Percentiles rank a stretch among this genome's conserved stretches.
phyloP scores from a whole-genome alignment of 2,329 filamentous ascomycete genomes.

The Nothopassalora personata region DNA sequence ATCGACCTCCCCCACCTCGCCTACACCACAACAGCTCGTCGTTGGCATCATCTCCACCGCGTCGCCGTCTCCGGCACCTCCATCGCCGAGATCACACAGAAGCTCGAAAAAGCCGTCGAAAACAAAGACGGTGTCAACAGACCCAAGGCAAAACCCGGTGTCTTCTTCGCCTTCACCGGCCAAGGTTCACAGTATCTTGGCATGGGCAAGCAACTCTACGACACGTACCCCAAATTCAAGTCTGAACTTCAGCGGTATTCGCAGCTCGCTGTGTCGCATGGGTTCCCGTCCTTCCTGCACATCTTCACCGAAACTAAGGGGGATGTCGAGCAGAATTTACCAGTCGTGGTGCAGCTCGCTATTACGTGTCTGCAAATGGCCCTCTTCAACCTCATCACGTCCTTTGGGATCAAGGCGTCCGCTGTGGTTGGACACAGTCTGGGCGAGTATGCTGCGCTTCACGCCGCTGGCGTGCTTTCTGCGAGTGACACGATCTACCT shows the following conservation, averaged over 20 bases:
- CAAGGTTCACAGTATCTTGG: slow-evolving; percentile 18
- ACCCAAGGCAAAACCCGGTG: slow-evolving; percentile 20
- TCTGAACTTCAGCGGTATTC: slow-evolving; percentile 14
- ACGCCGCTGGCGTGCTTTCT: slow-evolving; percentile 34
- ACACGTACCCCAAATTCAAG: slow-evolving; percentile 8
- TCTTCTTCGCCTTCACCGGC: slow-evolving; percentile 17
- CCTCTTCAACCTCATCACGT: slow-evolving; percentile 25
- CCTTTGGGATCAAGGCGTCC: slow-evolving; percentile 28
- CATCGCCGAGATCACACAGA: not conserved
- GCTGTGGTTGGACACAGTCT: slow-evolving; percentile 32
- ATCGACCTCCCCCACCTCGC: slow-evolving; percentile 10
- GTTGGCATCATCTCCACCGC: slow-evolving; percentile 20
- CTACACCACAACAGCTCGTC: slow-evolving; percentile 24
- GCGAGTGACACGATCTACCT: slow-evolving; percentile 33
- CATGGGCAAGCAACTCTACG: slow-evolving; percentile 20
- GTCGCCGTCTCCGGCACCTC: slow-evolving; percentile 2
- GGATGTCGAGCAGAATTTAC: not conserved
- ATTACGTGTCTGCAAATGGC: slow-evolving; percentile 40
- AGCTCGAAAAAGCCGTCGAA: slow-evolving; percentile 30
- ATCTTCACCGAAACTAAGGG: not conserved
- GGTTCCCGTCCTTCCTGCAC: slow-evolving; percentile 30
- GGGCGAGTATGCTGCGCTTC: slow-evolving; percentile 39
- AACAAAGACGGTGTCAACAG: slow-evolving; percentile 24
- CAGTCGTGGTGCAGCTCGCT: slow-evolving; percentile 37
- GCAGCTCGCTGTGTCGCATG: slow-evolving; percentile 20